These are phyloP conservation scores for Cerioporus squamosus DNA, from an alignment of 1,284 basidiomycete species.

Conservation along the genomic window DNA sequence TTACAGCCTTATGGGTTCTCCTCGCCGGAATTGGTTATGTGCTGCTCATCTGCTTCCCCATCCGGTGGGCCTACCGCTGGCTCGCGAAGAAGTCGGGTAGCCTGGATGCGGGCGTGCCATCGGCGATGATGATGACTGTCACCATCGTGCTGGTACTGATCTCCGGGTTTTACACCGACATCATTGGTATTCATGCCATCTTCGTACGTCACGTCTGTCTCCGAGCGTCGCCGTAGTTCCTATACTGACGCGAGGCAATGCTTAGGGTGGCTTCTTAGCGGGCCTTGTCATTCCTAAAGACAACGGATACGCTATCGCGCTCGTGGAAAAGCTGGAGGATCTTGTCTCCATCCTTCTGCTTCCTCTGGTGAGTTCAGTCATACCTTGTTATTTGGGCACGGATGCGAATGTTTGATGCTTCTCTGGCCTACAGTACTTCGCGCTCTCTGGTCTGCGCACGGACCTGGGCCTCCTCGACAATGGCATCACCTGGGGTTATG, in stretches of 20 bases:
- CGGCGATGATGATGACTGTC: constrained; percentile 77
- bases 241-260: not conserved
- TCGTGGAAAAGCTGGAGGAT: constrained; percentile 84
- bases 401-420: not conserved
- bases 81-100: constrained; percentile 73
- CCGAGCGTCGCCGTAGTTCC: not conserved
- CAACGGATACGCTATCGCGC: constrained; percentile 80
- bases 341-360: constrained; percentile 76
- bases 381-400: too few relatives aligned
- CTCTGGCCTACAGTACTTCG: constrained; percentile 69
- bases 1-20: constrained; percentile 66
- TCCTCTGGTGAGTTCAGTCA: constrained; percentile 65
- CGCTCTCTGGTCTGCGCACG: constrained; percentile 82
- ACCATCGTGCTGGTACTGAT: constrained; percentile 79
- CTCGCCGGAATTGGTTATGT: constrained; percentile 60
- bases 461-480: constrained; percentile 80
- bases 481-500: constrained; percentile 87
- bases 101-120: constrained; percentile 75
- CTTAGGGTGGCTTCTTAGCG: constrained; percentile 80
- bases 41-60: constrained; percentile 67
- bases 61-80: constrained; percentile 68
- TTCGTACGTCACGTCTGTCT: constrained; percentile 47
- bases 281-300: constrained; percentile 91
- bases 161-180: constrained; percentile 88
- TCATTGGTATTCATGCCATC: constrained; percentile 78